Evolutionary conservation across 768 basidiomycete species (phyloP).

Genomic region (Auriscalpium orientale): DNA sequence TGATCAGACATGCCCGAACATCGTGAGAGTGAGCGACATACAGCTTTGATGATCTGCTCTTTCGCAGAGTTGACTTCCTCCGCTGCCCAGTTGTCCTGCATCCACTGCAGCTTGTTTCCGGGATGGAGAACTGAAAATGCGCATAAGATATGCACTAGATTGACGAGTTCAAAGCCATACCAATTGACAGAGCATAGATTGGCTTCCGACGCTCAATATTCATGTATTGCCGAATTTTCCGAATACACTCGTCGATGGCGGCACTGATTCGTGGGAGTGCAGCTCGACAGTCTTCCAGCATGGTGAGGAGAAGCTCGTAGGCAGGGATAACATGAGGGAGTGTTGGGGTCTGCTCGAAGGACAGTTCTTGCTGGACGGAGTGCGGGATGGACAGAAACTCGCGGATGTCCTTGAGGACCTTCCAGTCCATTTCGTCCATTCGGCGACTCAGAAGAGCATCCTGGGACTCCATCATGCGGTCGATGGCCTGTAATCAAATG

Average conservation of each 20-base stretch:
- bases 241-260: neutral
- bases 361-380: conserved; percentile 1
- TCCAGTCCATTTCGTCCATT: neutral
- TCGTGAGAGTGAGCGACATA: neutral
- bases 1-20: no score
- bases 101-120: neutral
- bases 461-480: neutral
- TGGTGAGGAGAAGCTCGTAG: neutral
- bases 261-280: neutral
- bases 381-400: conserved; percentile 1
- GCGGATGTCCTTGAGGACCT: neutral
- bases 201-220: neutral
- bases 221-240: neutral
- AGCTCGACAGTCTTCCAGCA: neutral
- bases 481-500: neutral
- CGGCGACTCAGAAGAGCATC: neutral
- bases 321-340: neutral
- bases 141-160: no score
- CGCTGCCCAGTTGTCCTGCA: neutral
- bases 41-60: neutral
- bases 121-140: neutral
- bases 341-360: neutral
- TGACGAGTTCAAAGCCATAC: no score
- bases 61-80: neutral
- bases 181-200: neutral